phyloP scores from a whole-genome alignment of 2,329 filamentous ascomycete species.

The Fusarium vanettenii region DNA sequence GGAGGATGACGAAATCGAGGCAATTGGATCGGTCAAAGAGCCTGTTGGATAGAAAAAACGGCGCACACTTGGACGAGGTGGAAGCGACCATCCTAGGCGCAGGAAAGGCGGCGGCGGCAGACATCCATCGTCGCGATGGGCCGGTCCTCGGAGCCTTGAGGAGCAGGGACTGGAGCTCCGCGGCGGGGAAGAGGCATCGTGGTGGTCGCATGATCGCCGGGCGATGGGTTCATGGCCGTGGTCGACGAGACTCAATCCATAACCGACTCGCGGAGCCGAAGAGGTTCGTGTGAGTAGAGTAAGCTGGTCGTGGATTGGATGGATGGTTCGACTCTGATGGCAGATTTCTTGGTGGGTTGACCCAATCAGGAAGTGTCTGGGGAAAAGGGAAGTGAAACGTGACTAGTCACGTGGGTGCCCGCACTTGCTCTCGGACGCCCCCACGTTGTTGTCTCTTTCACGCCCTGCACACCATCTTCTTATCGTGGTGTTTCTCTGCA shows the following conservation, averaged over 20 bases:
- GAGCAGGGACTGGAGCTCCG: slow-evolving; percentile 43
- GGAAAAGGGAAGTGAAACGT: slow-evolving; percentile 27
- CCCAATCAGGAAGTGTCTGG: slow-evolving; percentile 38
- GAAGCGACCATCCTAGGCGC: slow-evolving; percentile 38
- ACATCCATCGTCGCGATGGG: slow-evolving; percentile 44
- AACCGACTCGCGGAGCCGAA: slow-evolving; percentile 20
- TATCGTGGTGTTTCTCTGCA: neutral
- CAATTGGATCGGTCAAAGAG: slow-evolving; percentile 52
- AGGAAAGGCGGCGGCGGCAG: slow-evolving; percentile 42
- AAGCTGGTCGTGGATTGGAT: slow-evolving; percentile 2
- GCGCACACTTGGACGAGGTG: slow-evolving; percentile 25
- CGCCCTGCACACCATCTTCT: slow-evolving; percentile 10
- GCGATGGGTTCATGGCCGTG: slow-evolving; percentile 46
- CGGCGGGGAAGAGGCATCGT: slow-evolving; percentile 46
- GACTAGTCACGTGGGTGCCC: slow-evolving; percentile 35
- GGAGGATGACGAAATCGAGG: slow-evolving; percentile 49
- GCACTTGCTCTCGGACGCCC: neutral
- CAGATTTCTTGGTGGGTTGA: slow-evolving; percentile 35
- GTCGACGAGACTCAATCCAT: slow-evolving; percentile 43
- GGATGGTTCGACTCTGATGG: slow-evolving; percentile 41
- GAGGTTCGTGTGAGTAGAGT: slow-evolving; percentile 11
- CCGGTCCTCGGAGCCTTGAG: slow-evolving; percentile 31
- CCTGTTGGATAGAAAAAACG: slow-evolving; percentile 53
- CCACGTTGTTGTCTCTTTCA: slow-evolving; percentile 1
- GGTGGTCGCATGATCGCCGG: slow-evolving; percentile 49